Base-by-base conservation (phyloP, 257 asterid genomes). In the Coffea canephora region DNA sequence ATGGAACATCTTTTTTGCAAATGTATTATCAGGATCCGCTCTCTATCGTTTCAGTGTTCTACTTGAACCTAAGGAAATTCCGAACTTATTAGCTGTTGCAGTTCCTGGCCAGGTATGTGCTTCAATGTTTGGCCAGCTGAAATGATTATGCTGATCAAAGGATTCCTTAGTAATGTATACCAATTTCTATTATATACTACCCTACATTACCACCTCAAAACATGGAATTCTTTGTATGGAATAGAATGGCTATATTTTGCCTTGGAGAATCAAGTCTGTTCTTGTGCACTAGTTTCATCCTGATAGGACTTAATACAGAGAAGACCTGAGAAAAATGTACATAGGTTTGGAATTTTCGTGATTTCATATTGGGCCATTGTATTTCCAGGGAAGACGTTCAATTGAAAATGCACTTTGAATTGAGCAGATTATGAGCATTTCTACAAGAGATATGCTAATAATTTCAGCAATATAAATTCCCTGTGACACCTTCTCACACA, bases 1-100 rank as follows among this genome's bases (percentile, higher is more conserved):
- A 80, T 96, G 99, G 99, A 96, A 96, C 82, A 81, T 92, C 80
- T 96, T 92, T 94, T 94, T 96, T 79, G 98, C 97, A 62, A 93
- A 92, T 78, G 98, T 89, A 81, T 88, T 94, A 31, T 94, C 99
- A 19, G 99, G 99, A 83, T 64, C 99, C 36, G 99, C 93, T 77
- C 91, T 96, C 54, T 91, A 91, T 84, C 86, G 84, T 83, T 76
- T 82, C 23, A 82, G 91, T 79, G 16, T 90, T 78, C 14, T 96
- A 78, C 91, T 96, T 34, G 98, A 96, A 86, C 99, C 97, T 82
- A 92, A 89, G 85, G 83, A 86, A 82, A 87, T 96, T 83, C 98
- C 98, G 34, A 93, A 78, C 75, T 54, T 91, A 71, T 87, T 96
- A 77, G 98, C 96, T 46, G 92, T 90, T 62, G 98, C 97, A 43